These are phyloP conservation scores for Bretziella fagacearum DNA, from an alignment of 2,329 filamentous ascomycete genomes.

Conservation along the genomic window DNA sequence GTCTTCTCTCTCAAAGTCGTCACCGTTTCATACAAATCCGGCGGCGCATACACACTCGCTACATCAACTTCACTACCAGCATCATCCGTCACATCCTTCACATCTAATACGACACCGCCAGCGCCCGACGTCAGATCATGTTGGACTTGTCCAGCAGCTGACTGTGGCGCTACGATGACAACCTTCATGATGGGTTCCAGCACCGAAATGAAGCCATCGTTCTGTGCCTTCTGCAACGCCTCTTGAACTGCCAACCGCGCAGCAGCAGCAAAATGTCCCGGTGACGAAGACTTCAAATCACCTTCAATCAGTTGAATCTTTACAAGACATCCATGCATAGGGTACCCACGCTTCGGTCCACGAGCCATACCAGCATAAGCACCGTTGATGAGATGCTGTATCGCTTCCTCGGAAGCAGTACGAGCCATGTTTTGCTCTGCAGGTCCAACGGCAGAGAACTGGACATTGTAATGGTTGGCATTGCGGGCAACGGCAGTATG, in stretches of 20 bases:
- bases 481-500: slow-evolving; percentile 38
- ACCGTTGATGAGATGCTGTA: slow-evolving; percentile 55
- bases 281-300: slow-evolving; percentile 47
- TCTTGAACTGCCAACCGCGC: slow-evolving; percentile 45
- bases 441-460: not conserved
- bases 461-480: slow-evolving; percentile 49
- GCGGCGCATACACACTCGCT: slow-evolving; percentile 65
- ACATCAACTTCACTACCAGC: slow-evolving; percentile 33
- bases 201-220: slow-evolving; percentile 39
- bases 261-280: slow-evolving; percentile 50
- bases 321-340: slow-evolving; percentile 60
- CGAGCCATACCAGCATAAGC: slow-evolving; percentile 68
- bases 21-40: slow-evolving; percentile 57
- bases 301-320: slow-evolving; percentile 40
- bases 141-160: slow-evolving; percentile 61
- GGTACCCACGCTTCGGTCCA: slow-evolving; percentile 65
- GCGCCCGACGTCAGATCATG: slow-evolving; percentile 62
- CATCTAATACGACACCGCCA: slow-evolving; percentile 55
- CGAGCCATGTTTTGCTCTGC: slow-evolving; percentile 7
- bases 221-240: slow-evolving; percentile 46
- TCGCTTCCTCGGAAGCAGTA: slow-evolving; percentile 27
- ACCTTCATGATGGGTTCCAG: slow-evolving; percentile 92
- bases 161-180: slow-evolving; percentile 71
- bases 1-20: slow-evolving; percentile 39
- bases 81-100: slow-evolving; percentile 35